phyloP scores from a whole-genome alignment of 2,329 filamentous ascomycete genomes.

The Hymenoscyphus salicellus region DNA sequence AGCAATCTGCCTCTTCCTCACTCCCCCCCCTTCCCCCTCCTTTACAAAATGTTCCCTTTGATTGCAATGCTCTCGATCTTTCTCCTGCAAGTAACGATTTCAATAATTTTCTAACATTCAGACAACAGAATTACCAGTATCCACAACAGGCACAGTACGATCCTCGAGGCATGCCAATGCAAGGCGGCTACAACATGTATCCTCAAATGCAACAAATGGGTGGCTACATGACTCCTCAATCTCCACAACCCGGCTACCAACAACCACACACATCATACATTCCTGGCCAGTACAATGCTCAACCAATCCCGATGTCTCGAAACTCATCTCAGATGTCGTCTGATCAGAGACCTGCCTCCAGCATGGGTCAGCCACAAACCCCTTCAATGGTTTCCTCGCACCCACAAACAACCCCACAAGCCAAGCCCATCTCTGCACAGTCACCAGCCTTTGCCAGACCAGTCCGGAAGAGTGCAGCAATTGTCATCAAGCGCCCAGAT shows the following conservation, averaged over 20 bases:
- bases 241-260: slow-evolving; percentile 47
- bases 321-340: slow-evolving; percentile 77
- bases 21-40: slow-evolving; percentile 32
- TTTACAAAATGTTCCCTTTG: slow-evolving; percentile 32
- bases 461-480: slow-evolving; percentile 63
- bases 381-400: slow-evolving; percentile 39
- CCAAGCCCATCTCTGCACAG: slow-evolving; percentile 44
- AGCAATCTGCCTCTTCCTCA: slow-evolving; percentile 17
- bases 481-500: slow-evolving; percentile 79
- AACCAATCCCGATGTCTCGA: slow-evolving; percentile 64
- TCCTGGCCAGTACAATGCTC: slow-evolving; percentile 36
- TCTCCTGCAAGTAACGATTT: slow-evolving; percentile 68
- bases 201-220: slow-evolving; percentile 51
- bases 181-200: slow-evolving; percentile 39
- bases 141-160: slow-evolving; percentile 50
- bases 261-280: slow-evolving; percentile 39
- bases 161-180: slow-evolving; percentile 41
- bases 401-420: slow-evolving; percentile 55
- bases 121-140: slow-evolving; percentile 59
- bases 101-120: slow-evolving; percentile 58
- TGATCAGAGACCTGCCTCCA: slow-evolving; percentile 51
- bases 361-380: slow-evolving; percentile 37
- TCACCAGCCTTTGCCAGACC: slow-evolving; percentile 34
- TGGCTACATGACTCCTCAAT: slow-evolving; percentile 41
- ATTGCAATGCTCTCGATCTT: slow-evolving; percentile 50